Conservation (phyloP, 2,329 filamentous ascomycete genomes). For the Nemania serpens region DNA sequence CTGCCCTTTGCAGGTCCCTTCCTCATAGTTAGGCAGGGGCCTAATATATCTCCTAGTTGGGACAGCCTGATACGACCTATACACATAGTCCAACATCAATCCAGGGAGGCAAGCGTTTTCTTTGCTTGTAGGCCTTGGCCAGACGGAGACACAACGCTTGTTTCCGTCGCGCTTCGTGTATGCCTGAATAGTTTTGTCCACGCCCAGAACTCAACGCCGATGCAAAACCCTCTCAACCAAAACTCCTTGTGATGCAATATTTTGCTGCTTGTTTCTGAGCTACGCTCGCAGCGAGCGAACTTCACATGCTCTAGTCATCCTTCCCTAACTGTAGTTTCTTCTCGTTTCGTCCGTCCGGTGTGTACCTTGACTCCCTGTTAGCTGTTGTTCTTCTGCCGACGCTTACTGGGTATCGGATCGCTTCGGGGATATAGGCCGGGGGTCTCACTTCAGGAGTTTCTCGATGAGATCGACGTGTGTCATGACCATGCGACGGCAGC, state of each 20-base stretch:
- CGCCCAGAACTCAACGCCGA: conserved; percentile 26
- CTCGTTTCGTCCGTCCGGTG: conserved; percentile 65
- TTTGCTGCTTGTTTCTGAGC: conserved; percentile 10
- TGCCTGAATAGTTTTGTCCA: conserved; percentile 10
- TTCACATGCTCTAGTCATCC: not conserved
- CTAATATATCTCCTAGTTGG: too few relatives aligned
- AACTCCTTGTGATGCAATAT: conserved; percentile 42
- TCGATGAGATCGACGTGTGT: conserved; percentile 99
- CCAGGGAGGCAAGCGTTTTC: not conserved
- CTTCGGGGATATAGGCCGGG: not conserved
- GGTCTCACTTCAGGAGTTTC: conserved; percentile 86
- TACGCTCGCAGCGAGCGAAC: not conserved
- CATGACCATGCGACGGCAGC: conserved; percentile 99
- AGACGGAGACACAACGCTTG: not conserved
- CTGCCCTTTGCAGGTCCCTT: too few relatives aligned
- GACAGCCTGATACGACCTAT: not conserved
- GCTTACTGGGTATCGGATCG: not conserved
- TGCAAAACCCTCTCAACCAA: conserved; percentile 31
- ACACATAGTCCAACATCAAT: not conserved
- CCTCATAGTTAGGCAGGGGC: too few relatives aligned
- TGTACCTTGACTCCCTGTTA: conserved; percentile 56
- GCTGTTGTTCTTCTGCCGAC: not conserved
- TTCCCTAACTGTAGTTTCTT: conserved; percentile 57
- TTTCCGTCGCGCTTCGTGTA: conserved; percentile 2
- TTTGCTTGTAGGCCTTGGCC: not conserved